Conservation (phyloP, 1,139 yeast species). For the Fermentozyma sake region DNA sequence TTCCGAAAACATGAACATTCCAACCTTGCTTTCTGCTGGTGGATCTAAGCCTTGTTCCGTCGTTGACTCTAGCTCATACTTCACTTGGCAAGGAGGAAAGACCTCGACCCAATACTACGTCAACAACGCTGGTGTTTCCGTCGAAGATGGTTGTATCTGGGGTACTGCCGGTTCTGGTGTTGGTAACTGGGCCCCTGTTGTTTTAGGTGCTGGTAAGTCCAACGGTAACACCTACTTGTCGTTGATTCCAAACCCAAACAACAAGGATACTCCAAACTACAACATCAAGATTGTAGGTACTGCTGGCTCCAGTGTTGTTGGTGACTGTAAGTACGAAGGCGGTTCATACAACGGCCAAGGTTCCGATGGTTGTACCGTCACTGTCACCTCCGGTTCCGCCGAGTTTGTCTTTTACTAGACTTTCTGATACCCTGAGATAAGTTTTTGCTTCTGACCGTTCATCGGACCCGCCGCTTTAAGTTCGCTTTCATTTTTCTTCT, state of each 20-base stretch:
- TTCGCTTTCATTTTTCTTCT: background rate
- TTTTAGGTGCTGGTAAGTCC: conserved; percentile 69
- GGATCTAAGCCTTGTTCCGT: conserved; percentile 54
- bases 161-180: conserved; percentile 59
- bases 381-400: conserved; percentile 64
- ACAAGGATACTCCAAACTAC: conserved; percentile 56
- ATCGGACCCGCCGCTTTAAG: background rate
- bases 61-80: conserved; percentile 60
- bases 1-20: conserved; percentile 82
- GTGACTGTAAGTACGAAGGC: conserved; percentile 60
- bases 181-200: conserved; percentile 85
- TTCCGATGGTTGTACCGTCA: conserved; percentile 73
- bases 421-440: conserved; percentile 17
- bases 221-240: conserved; percentile 65
- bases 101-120: conserved; percentile 81
- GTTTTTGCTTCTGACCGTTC: background rate
- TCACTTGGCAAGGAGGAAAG: conserved; percentile 57
- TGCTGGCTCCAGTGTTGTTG: conserved; percentile 46
- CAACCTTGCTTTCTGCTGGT: conserved; percentile 66
- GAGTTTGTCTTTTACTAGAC: conserved; percentile 58
- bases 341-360: conserved; percentile 63
- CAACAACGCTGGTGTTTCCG: conserved; percentile 73
- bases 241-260: conserved; percentile 80
- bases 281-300: conserved; percentile 67
- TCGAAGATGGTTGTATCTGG: conserved; percentile 75